Conservation (phyloP, 139 green algal genomes). For the Chlamydomonas sp. region DNA sequence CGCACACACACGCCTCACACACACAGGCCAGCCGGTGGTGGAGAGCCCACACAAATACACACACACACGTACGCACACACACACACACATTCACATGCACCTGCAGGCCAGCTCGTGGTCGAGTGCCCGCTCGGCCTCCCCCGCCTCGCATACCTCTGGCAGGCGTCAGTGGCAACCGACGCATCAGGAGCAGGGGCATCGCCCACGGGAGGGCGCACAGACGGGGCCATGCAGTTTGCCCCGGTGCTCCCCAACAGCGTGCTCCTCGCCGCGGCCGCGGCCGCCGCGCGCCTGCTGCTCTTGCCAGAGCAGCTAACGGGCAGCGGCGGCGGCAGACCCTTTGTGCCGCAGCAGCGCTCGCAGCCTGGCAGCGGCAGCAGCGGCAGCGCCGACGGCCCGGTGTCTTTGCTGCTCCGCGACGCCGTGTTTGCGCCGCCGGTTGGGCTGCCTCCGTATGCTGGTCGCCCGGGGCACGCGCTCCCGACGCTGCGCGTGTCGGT, state of each 20-base stretch:
- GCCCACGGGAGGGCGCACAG: too few species aligned
- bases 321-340: neutral
- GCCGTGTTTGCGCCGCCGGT: conserved; percentile 27
- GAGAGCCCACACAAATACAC: too few species aligned
- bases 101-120: conserved; percentile 17
- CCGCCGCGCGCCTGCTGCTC: conserved; percentile 15
- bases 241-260: conserved; percentile 26
- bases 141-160: conserved; percentile 39
- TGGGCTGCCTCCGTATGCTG: conserved; percentile 24
- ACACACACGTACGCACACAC: too few species aligned
- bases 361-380: neutral
- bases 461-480: conserved; percentile 14
- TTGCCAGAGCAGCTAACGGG: conserved; percentile 3
- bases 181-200: too few species aligned
- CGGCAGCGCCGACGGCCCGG: neutral
- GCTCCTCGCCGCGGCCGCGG: conserved; percentile 24
- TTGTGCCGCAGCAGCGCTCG: neutral
- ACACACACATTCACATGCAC: too few species aligned
- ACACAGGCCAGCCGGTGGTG: too few species aligned
- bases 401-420: conserved; percentile 22
- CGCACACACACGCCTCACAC: too few species aligned
- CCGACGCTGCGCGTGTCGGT: conserved; percentile 20
- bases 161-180: too few species aligned
- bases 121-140: conserved; percentile 28
- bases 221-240: too few species aligned